A percentile compares a stretch with the other conserved stretches of the same genome.
Conservation (phyloP, 441 rosid genomes). For the Corymbia calophylla region DNA sequence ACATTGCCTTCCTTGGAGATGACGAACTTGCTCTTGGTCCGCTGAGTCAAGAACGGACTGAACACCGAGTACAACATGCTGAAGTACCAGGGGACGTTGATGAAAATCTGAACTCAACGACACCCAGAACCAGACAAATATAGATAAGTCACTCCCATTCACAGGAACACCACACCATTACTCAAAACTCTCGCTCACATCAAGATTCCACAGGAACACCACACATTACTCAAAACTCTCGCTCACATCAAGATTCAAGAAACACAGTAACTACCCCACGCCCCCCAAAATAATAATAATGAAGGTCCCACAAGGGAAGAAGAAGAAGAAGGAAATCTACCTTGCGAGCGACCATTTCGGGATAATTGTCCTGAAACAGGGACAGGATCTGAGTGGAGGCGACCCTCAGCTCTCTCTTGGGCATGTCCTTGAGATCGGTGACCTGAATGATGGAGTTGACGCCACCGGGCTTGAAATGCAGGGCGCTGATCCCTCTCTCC, state of each 20-base stretch:
- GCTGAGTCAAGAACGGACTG: conserved; percentile 84
- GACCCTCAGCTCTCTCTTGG: conserved; percentile 83
- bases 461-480: conserved; percentile 92
- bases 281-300: not conserved
- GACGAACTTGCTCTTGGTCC: conserved; percentile 97
- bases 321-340: conserved; percentile 13
- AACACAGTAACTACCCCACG: not conserved
- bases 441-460: conserved; percentile 84
- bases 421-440: conserved; percentile 95
- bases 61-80: conserved; percentile 72
- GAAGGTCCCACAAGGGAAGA: not conserved
- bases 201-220: not conserved
- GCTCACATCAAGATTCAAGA: not conserved
- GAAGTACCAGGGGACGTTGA: conserved; percentile 99
- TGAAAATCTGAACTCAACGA: conserved; percentile 48
- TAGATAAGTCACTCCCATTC: not conserved
- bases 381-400: conserved; percentile 85
- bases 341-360: conserved; percentile 98
- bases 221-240: not conserved
- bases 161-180: not conserved
- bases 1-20: conserved; percentile 83
- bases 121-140: not conserved
- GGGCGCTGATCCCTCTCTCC: conserved; percentile 65
- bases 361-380: conserved; percentile 92
- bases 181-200: not conserved